Conservation (phyloP, 2,329 filamentous ascomycete genomes). For the Hymenoscyphus repandus region DNA sequence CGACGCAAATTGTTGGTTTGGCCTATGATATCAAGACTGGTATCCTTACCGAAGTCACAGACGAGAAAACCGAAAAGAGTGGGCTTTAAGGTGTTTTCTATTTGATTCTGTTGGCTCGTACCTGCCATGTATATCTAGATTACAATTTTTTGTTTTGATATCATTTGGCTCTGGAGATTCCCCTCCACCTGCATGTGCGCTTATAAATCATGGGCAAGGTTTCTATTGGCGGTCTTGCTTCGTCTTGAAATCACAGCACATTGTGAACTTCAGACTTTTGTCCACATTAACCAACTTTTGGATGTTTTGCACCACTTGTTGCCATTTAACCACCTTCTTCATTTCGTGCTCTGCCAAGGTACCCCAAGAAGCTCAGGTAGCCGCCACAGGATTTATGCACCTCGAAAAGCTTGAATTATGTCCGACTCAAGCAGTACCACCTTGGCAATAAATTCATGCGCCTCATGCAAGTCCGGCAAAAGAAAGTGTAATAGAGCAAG, state of each 20-base stretch:
- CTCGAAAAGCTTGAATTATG: not conserved
- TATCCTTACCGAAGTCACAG: conserved; percentile 11
- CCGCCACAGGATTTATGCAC: not conserved
- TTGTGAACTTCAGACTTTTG: no score
- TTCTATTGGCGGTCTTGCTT: no score
- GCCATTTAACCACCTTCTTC: no score
- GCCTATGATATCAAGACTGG: conserved; percentile 20
- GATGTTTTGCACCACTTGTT: no score
- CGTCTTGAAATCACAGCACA: no score
- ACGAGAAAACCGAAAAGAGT: conserved; percentile 4
- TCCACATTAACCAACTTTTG: no score
- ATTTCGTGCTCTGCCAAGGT: no score
- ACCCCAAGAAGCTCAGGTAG: not conserved
- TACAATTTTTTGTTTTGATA: not conserved
- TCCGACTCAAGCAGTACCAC: conserved; percentile 34
- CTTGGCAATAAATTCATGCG: conserved; percentile 7
- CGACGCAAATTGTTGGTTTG: conserved; percentile 18
- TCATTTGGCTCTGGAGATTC: no score
- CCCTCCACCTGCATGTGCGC: not conserved
- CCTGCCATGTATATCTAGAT: not conserved
- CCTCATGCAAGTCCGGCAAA: conserved; percentile 9
- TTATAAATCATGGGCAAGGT: not conserved
- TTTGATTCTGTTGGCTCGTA: not conserved
- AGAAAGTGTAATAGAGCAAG: conserved; percentile 9
- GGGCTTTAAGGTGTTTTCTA: conserved; percentile 4